Conservation (phyloP, 2,329 filamentous ascomycete genomes). For the Uncinocarpus reesii region DNA sequence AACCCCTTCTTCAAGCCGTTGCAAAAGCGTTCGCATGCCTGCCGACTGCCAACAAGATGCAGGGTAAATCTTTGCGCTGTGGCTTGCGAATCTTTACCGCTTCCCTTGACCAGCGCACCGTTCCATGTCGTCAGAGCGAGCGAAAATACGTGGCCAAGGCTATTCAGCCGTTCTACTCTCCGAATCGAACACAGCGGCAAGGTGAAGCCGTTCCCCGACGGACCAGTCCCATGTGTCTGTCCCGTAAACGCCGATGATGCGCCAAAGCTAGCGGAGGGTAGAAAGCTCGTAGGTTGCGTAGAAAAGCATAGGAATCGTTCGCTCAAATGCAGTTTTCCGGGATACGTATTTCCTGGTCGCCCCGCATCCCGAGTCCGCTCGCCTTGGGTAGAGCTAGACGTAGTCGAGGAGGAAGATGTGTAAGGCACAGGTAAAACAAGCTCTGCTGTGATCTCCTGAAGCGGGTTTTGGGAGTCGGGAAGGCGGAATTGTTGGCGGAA, state of each 20-base stretch:
- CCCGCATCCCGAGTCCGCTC: constrained; percentile 49
- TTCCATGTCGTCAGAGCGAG: constrained; percentile 96
- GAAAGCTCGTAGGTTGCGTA: constrained; percentile 79
- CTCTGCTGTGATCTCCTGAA: constrained; percentile 95
- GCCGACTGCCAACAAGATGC: constrained; percentile 78
- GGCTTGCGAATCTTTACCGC: constrained; percentile 34
- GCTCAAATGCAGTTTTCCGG: constrained; percentile 83
- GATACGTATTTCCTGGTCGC: constrained; percentile 69
- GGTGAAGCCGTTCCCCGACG: constrained; percentile 90
- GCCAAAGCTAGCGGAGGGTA: constrained; percentile 65
- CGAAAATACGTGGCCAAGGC: constrained; percentile 83
- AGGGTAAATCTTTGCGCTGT: constrained; percentile 80
- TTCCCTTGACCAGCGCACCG: constrained; percentile 47
- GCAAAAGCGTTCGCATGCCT: constrained; percentile 88
- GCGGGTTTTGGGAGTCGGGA: constrained; percentile 78
- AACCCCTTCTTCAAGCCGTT: constrained; percentile 88
- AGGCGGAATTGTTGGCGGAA: constrained; percentile 97
- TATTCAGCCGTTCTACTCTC: constrained; percentile 84
- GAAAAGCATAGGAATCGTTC: constrained; percentile 96
- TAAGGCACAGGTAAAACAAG: constrained; percentile 72
- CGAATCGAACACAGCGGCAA: constrained; percentile 85
- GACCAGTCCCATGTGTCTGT: constrained; percentile 83
- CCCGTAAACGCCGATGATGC: constrained; percentile 79
- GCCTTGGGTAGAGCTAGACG: constrained; percentile 43
- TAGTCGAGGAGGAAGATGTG: constrained; percentile 30